These are phyloP conservation scores for Ormosia emarginata DNA, from an alignment of 306 rosid genomes.

Conservation along the genomic window DNA sequence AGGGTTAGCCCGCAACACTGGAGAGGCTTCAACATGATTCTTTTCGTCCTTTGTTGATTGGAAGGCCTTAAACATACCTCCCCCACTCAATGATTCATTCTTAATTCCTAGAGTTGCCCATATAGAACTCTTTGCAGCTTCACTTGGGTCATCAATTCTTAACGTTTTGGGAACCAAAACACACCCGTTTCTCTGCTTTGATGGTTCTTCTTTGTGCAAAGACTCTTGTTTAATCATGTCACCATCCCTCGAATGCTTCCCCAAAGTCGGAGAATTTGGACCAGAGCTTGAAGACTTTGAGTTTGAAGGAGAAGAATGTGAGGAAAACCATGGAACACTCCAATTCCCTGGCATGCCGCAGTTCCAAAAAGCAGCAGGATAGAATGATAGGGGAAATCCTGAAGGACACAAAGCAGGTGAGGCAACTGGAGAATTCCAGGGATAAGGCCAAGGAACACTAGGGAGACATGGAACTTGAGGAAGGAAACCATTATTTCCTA, in stretches of 20 bases:
- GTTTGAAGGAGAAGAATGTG: slow-evolving; percentile 47
- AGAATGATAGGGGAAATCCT: slow-evolving; percentile 62
- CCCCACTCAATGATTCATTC: slow-evolving; percentile 60
- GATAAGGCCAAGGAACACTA: slow-evolving; percentile 83
- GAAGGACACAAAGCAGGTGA: slow-evolving; percentile 67
- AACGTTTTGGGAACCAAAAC: slow-evolving; percentile 86
- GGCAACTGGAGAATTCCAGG: slow-evolving; percentile 59
- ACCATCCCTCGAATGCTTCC: slow-evolving; percentile 76
- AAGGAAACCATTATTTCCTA: slow-evolving; percentile 47
- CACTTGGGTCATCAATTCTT: slow-evolving; percentile 81
- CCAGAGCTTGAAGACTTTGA: slow-evolving; percentile 31
- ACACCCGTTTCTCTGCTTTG: slow-evolving; percentile 53
- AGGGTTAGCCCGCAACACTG: slow-evolving; percentile 71
- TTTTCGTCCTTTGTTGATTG: slow-evolving; percentile 47
- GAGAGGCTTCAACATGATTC: slow-evolving; percentile 51
- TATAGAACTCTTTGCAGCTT: slow-evolving; percentile 93
- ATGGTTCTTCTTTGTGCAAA: slow-evolving; percentile 33
- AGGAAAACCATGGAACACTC: slow-evolving; percentile 66
- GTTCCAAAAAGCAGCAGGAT: slow-evolving; percentile 70
- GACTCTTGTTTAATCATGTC: slow-evolving; percentile 35
- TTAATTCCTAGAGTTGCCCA: slow-evolving; percentile 93
- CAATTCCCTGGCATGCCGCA: slow-evolving; percentile 60
- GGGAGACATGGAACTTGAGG: slow-evolving; percentile 65
- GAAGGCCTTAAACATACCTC: slow-evolving; percentile 68
- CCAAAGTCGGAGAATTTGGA: slow-evolving; percentile 53